Evolutionary conservation across 2,329 filamentous ascomycete species (phyloP).

Genomic region (Neonectria coccinea): DNA sequence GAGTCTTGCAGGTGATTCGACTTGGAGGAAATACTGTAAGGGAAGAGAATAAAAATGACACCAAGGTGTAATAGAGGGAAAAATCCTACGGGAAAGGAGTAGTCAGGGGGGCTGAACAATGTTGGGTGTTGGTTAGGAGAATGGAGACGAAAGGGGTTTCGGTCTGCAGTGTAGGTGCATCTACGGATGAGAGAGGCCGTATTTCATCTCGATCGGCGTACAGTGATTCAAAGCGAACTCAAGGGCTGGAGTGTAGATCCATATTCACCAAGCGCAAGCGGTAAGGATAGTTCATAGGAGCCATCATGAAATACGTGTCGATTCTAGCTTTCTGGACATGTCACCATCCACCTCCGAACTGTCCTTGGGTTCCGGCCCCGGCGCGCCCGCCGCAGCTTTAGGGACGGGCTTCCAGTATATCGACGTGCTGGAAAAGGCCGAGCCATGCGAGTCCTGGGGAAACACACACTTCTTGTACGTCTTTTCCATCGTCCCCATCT

Average conservation of each 20-base stretch:
- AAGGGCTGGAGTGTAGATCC: not conserved
- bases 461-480: conserved; percentile 34
- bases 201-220: not conserved
- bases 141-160: not conserved
- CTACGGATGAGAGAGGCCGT: not conserved
- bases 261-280: not conserved
- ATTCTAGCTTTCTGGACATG: conserved; percentile 34
- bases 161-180: not conserved
- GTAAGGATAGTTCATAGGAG: not conserved
- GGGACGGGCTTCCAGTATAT: conserved; percentile 43
- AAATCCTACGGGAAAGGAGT: not conserved
- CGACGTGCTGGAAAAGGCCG: conserved; percentile 43
- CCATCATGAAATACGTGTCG: conserved; percentile 35
- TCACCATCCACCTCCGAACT: conserved; percentile 15
- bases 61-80: not conserved
- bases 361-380: conserved; percentile 7
- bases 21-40: not conserved
- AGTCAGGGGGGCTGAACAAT: not conserved
- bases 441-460: conserved; percentile 37
- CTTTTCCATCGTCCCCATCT: conserved; percentile 41
- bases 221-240: conserved; percentile 13
- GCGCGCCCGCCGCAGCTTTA: not conserved
- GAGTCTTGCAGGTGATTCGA: not conserved
- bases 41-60: too few species aligned
- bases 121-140: not conserved